Evolutionary conservation across 305 asterid genomes (phyloP), one percentile per base, ranked within the genome.

Genomic region (Fraxinus latifolia): DNA sequence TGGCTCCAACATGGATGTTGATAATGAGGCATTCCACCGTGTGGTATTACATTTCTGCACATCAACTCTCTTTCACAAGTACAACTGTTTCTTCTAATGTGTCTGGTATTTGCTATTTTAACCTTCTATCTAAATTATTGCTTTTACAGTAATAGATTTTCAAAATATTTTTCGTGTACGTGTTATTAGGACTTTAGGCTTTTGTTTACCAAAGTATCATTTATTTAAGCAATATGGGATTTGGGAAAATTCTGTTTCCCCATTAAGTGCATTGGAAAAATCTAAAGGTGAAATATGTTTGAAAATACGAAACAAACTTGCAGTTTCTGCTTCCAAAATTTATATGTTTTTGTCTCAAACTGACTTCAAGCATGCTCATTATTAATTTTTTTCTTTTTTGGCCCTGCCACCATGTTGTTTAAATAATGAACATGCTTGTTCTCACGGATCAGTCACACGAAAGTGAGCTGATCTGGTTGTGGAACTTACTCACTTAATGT

Each of bases 1-100:
- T 81, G 88, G 88, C 87, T 90, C 91, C 76, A 90, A 86, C 92
- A 95, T 95, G 97, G 98, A 95, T 84, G 97, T 93, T 78, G 97
- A 95, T 77, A 95, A 90, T 29, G 96, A 91, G 85, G 89, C 89
- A 84, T 95, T 93, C 84, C 95, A 90, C 85, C 96, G 93, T 34
- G 79, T 87, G 97, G 97, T 95, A 90, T 72, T 91, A 78, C 74
- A 81, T 62, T 77, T 8, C 62, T 78, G 34, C 65, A 29, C 34
- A 60, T 31, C 39, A 55, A 83, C 44, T 76, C 53, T 84, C 39
- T 68, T 32, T 60, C 60, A 55, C 53, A 58, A 67, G 33, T 60
- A 15, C 42, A 76, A 29, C 17, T 44, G 8, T n/a, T 42, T 79
- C 29, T 42, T 34, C 27, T 58, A 58, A 19, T 23, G 6, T 8